phyloP scores from a whole-genome alignment of 495 filamentous ascomycete species.

The Trichoderma virens region DNA sequence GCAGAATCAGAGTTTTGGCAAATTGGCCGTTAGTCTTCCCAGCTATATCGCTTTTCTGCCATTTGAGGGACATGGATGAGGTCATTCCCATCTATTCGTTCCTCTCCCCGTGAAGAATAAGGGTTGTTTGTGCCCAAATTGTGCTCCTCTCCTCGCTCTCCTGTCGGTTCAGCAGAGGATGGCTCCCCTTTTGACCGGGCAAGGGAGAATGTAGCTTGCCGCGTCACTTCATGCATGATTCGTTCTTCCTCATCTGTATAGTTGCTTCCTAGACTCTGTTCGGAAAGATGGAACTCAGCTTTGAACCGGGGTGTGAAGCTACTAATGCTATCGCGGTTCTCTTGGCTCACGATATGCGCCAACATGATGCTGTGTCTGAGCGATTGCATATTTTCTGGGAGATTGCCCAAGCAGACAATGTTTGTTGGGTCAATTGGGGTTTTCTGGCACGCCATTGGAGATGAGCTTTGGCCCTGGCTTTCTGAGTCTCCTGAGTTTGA shows the following conservation, averaged over 20 bases:
- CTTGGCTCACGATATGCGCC: conserved; percentile 29
- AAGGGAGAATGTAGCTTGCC: conserved; percentile 9
- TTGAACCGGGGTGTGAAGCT: conserved; percentile 11
- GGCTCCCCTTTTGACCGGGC: background rate
- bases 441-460: conserved; percentile 26
- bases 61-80: conserved; percentile 44
- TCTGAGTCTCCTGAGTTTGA: background rate
- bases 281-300: background rate
- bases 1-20: background rate
- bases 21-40: conserved; percentile 31
- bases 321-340: conserved; percentile 24
- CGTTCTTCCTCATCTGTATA: conserved; percentile 41
- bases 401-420: conserved; percentile 42
- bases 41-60: conserved; percentile 44
- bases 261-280: conserved; percentile 38
- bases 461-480: background rate
- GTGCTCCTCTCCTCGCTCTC: conserved; percentile 5
- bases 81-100: conserved; percentile 34
- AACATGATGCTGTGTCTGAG: conserved; percentile 22
- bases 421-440: conserved; percentile 42
- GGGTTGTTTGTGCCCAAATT: background rate
- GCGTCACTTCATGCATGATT: conserved; percentile 13
- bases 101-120: conserved; percentile 18
- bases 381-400: conserved; percentile 42
- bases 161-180: background rate